Conservation (phyloP, 257 asterid genomes). For the Handroanthus guayacan region DNA sequence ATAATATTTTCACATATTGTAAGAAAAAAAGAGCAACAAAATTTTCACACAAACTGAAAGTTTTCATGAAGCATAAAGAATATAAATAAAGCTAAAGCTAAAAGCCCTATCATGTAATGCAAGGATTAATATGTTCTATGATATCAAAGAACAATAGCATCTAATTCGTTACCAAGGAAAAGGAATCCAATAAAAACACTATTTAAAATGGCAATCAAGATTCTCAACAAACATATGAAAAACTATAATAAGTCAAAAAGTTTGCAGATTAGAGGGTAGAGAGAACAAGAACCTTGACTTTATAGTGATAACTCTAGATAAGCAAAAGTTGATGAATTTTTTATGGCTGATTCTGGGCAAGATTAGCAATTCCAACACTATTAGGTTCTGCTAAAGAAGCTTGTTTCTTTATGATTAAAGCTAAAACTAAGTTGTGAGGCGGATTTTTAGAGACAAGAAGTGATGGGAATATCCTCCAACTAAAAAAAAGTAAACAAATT, state of each 20-base stretch:
- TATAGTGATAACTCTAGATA: slow-evolving; percentile 4
- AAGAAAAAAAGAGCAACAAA: too few species aligned
- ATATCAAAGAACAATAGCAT: not conserved
- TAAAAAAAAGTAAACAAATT: not conserved
- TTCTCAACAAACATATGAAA: not conserved
- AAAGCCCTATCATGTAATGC: too few species aligned
- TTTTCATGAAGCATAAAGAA: too few species aligned
- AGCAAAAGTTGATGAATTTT: not conserved
- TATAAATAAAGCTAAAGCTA: too few species aligned
- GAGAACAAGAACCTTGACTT: slow-evolving; percentile 19
- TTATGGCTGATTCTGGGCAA: not conserved
- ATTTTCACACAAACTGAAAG: too few species aligned
- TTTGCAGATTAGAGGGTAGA: not conserved
- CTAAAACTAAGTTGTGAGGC: slow-evolving; percentile 10
- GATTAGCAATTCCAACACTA: not conserved
- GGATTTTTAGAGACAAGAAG: slow-evolving; percentile 15
- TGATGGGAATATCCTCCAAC: not conserved
- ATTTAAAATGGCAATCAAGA: not conserved
- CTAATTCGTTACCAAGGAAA: not conserved
- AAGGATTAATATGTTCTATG: not conserved
- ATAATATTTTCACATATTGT: too few species aligned
- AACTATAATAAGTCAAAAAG: slow-evolving; percentile 3
- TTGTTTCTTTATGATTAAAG: not conserved
- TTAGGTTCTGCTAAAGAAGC: not conserved
- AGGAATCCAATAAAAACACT: not conserved